These are phyloP conservation scores for Vigna trinervia DNA, from an alignment of 306 rosid genomes.

Conservation along the genomic window DNA sequence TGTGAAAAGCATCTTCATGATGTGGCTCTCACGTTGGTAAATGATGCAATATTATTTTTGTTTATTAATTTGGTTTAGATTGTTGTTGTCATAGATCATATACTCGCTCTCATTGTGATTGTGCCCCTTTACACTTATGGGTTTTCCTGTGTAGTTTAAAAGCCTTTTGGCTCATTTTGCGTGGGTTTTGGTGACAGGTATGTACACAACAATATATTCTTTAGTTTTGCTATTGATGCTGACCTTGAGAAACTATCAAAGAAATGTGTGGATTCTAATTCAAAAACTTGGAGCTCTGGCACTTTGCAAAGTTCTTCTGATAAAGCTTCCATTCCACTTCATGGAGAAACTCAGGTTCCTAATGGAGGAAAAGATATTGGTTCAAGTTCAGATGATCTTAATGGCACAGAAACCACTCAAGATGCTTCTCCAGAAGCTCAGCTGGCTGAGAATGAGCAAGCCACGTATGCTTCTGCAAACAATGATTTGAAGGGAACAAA, in stretches of 20 bases:
- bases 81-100: conserved; percentile 8
- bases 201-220: conserved; percentile 98
- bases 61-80: conserved; percentile 14
- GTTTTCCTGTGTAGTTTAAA: conserved; percentile 19
- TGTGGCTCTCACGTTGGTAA: conserved; percentile 3
- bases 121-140: background rate
- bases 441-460: conserved; percentile 94
- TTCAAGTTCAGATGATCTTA: conserved; percentile 56
- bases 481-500: conserved; percentile 98
- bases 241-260: conserved; percentile 90
- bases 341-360: conserved; percentile 56
- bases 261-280: conserved; percentile 60
- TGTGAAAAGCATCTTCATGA: conserved; percentile 30
- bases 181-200: conserved; percentile 66
- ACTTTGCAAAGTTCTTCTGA: conserved; percentile 57
- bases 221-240: conserved; percentile 97
- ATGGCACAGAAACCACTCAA: conserved; percentile 53
- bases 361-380: conserved; percentile 61
- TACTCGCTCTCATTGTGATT: background rate
- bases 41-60: background rate
- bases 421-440: conserved; percentile 67
- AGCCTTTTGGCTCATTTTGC: conserved; percentile 21
- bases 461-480: conserved; percentile 98
- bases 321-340: conserved; percentile 51
- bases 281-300: conserved; percentile 47